Conservation (phyloP, 1,284 basidiomycete genomes). For the Leccinum holopus region DNA sequence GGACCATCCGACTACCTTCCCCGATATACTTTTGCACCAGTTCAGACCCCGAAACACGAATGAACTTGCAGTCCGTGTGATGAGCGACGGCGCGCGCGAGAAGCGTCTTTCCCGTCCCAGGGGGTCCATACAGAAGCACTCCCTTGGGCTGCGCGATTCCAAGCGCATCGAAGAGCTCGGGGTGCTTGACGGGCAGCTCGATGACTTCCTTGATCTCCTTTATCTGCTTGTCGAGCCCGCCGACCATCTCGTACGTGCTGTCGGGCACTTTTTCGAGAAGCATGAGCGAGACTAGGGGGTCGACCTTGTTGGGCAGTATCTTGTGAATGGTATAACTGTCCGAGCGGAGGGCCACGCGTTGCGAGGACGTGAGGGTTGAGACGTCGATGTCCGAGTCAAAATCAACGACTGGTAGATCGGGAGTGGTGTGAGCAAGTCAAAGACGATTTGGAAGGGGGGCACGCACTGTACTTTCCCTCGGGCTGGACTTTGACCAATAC, state of each 20-base stretch:
- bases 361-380: constrained; percentile 76
- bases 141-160: constrained; percentile 99
- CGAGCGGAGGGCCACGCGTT: constrained; percentile 94
- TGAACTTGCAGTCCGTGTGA: constrained; percentile 98
- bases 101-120: constrained; percentile 96
- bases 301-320: constrained; percentile 93
- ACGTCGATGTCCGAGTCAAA: constrained; percentile 89
- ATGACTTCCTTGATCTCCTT: constrained; percentile 99
- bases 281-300: constrained; percentile 95
- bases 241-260: constrained; percentile 99
- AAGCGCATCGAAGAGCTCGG: constrained; percentile 94
- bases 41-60: constrained; percentile 93
- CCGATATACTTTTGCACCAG: constrained; percentile 99
- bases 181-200: constrained; percentile 97
- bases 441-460: background rate
- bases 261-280: constrained; percentile 99
- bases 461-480: constrained; percentile 95
- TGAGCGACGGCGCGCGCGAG: constrained; percentile 94
- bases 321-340: constrained; percentile 96
- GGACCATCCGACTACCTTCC: constrained; percentile 94
- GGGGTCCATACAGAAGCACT: constrained; percentile 94
- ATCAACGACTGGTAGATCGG: constrained; percentile 81
- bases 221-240: constrained; percentile 97
- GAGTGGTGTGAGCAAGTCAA: background rate
- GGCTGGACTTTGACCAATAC: constrained; percentile 98